Evolutionary conservation across 139 green algal species (phyloP), one percentile per base, ranked within the genome.

Genomic region (Micractinium sp.): DNA sequence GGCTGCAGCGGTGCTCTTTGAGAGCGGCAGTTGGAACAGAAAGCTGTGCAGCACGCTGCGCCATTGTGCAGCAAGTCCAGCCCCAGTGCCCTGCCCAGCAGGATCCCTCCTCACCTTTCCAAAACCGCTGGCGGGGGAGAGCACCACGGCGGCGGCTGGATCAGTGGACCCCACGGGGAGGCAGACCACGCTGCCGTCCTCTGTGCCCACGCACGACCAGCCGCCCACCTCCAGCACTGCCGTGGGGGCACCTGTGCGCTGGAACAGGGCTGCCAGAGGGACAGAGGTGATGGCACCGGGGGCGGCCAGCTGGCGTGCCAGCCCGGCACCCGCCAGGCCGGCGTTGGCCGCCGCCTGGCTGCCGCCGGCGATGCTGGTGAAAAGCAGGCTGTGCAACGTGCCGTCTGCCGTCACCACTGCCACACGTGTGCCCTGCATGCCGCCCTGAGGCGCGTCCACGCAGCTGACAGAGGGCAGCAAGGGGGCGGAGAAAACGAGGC

Each of bases 331-430:
- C n/a, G 74, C 74, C 27, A 33, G 33, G 29, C 71, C 71, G 12
- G 7, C 47, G 47, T 56, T 56, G 25, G 69, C 74, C 7, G 56
- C 41, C 22, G 47, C 15, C 47, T 56, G 7, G 56, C 75, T 75
- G 22, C 19, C 29, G 86, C 25, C 23, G 31, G 77, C 27, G 20
- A 39, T 13, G 73, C 61, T 47, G 67, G 23, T 27, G 67, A 81
- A 47, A 1, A n/a, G 38, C 25, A 92, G 14, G 29, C 38, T 74
- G 66, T 90, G 83, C 60, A 92, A 77, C 56, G 41, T 35, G 36
- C 85, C 89, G 60, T 92, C 89, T 7, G 85, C 89, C 0, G 78
- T 91, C 16, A 91, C 22, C 3, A 63, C 69, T 15, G 81, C 66
- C 31, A 92, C 38, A 25, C 75, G 69, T 9, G 56, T 87, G 61